Conservation (phyloP, 148 eudicot species). For the Chenopodium formosanum region DNA sequence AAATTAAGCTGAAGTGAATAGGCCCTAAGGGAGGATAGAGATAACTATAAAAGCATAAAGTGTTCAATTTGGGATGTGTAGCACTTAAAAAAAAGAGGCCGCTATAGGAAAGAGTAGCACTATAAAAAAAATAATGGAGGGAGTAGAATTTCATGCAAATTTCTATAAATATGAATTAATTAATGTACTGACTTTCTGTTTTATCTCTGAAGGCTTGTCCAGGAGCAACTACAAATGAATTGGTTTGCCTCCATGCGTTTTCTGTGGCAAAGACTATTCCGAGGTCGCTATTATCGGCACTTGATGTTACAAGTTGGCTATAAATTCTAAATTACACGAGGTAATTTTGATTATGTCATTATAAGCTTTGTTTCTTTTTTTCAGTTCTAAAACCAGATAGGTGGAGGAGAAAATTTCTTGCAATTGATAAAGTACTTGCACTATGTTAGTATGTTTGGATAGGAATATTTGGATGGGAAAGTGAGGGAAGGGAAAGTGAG, state of each 20-base stretch:
- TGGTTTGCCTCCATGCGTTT: slow-evolving; percentile 40
- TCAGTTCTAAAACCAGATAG: background rate
- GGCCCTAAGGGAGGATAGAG: no score
- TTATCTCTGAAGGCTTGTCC: slow-evolving; percentile 72
- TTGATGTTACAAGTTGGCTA: slow-evolving; percentile 75
- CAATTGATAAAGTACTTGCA: background rate
- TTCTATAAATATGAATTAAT: background rate
- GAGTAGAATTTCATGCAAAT: background rate
- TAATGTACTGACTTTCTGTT: slow-evolving; percentile 26
- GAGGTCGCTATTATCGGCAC: slow-evolving; percentile 96
- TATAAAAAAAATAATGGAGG: no score
- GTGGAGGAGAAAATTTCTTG: background rate
- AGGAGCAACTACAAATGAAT: slow-evolving; percentile 63
- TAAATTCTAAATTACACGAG: slow-evolving; percentile 36
- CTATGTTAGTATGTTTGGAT: no score
- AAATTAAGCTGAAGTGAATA: no score
- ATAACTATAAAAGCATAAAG: no score
- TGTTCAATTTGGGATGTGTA: no score
- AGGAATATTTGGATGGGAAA: no score
- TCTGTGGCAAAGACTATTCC: slow-evolving; percentile 69
- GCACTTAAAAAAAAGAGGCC: no score
- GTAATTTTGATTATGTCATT: slow-evolving; percentile 34
- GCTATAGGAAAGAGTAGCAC: no score
- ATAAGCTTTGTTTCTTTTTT: background rate
- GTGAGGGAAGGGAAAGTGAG: no score